Conservation (phyloP, 306 rosid genomes). For the Castanea sativa region DNA sequence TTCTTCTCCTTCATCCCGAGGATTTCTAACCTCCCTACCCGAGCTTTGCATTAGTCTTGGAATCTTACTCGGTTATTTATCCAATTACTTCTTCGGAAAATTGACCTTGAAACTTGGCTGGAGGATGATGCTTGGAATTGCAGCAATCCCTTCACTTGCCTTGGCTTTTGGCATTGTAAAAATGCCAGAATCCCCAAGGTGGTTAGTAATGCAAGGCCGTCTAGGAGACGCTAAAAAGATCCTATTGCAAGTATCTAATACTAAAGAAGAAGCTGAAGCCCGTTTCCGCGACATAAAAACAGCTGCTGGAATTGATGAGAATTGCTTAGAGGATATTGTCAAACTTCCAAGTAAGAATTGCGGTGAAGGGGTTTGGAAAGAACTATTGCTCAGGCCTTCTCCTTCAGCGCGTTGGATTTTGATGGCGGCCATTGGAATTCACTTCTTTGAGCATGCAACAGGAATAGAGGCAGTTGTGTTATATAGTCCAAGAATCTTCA, state of each 20-base stretch:
- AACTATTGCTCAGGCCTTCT: conserved; percentile 50
- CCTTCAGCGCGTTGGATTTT: conserved; percentile 63
- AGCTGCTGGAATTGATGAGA: conserved; percentile 52
- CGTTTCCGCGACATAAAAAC: conserved; percentile 60
- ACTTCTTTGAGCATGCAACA: conserved; percentile 71
- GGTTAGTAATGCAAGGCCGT: conserved; percentile 73
- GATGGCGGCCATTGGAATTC: conserved; percentile 65
- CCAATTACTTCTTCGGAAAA: conserved; percentile 59
- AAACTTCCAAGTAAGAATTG: background rate
- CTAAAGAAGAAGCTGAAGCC: conserved; percentile 47
- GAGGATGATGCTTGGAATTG: conserved; percentile 84
- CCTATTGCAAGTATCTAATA: conserved; percentile 36
- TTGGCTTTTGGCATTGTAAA: conserved; percentile 44
- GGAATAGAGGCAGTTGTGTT: conserved; percentile 84
- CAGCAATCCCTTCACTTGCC: conserved; percentile 61
- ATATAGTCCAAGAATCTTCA: conserved; percentile 80
- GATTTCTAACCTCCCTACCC: conserved; percentile 65
- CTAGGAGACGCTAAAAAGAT: conserved; percentile 47
- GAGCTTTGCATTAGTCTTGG: conserved; percentile 77
- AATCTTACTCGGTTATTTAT: conserved; percentile 62
- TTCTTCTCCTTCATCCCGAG: conserved; percentile 62
- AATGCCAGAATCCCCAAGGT: conserved; percentile 93
- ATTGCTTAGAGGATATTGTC: conserved; percentile 19
- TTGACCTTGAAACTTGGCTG: conserved; percentile 58
- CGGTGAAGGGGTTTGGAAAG: conserved; percentile 64